A percentile compares a stretch with the other conserved stretches of the same genome.
phyloP scores from a whole-genome alignment of 2,329 filamentous ascomycete genomes.

The Helotiales sp. region DNA sequence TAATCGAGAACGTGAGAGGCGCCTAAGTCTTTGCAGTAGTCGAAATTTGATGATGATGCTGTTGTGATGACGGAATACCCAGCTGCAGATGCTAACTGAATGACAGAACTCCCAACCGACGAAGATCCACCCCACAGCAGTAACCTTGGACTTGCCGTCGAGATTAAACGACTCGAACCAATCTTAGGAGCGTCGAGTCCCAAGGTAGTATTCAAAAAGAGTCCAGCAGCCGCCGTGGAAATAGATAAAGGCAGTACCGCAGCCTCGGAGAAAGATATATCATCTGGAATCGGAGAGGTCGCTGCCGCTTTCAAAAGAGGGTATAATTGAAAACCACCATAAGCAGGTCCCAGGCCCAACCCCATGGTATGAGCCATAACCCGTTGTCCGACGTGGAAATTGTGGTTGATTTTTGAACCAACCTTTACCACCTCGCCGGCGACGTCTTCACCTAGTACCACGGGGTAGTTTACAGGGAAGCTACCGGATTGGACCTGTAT shows the following conservation, averaged over 20 bases:
- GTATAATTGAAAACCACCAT: neutral
- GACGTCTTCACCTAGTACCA: slow-evolving; percentile 52
- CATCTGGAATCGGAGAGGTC: slow-evolving; percentile 27
- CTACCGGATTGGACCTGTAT: neutral
- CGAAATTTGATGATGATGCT: slow-evolving; percentile 34
- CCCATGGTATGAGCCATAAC: slow-evolving; percentile 40
- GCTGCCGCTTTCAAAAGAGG: slow-evolving; percentile 3
- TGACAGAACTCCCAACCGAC: slow-evolving; percentile 35
- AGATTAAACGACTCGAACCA: neutral
- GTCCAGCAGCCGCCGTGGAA: slow-evolving; percentile 32
- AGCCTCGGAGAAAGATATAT: slow-evolving; percentile 30
- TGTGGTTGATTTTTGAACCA: slow-evolving; percentile 45
- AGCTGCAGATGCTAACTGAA: slow-evolving; percentile 44
- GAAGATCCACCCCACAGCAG: slow-evolving; percentile 35
- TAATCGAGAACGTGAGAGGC: slow-evolving; percentile 45
- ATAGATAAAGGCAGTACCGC: slow-evolving; percentile 33
- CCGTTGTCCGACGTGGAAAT: slow-evolving; percentile 51
- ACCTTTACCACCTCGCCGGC: slow-evolving; percentile 54
- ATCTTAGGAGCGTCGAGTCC: slow-evolving; percentile 10
- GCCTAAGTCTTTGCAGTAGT: slow-evolving; percentile 39
- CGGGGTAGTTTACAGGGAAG: slow-evolving; percentile 9
- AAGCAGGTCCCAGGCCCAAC: slow-evolving; percentile 5
- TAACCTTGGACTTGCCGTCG: slow-evolving; percentile 26
- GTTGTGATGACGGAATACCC: slow-evolving; percentile 43
- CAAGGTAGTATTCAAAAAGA: slow-evolving; percentile 19